A percentile compares a stretch with the other conserved stretches of the same genome.
Evolutionary conservation across 192 early-diverging fungal species (phyloP).

Genomic region (Pilobolus umbonatus): DNA sequence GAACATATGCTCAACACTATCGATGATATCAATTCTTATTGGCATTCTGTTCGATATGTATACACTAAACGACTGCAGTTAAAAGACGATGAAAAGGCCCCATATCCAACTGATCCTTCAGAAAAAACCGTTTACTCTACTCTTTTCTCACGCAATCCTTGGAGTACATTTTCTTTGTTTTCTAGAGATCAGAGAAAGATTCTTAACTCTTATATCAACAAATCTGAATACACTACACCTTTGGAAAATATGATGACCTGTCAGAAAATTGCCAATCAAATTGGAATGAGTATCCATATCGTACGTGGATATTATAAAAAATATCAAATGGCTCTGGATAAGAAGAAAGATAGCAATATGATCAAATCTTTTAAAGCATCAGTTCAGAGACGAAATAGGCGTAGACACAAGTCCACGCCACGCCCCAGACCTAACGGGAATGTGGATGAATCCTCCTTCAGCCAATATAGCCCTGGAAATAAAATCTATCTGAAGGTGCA

Average conservation of each 20-base stretch:
- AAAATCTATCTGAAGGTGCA: not conserved
- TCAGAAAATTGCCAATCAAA: not conserved
- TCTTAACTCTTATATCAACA: not conserved
- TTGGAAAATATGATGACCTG: not conserved
- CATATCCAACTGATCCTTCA: not conserved
- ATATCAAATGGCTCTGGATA: not conserved
- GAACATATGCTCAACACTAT: not conserved
- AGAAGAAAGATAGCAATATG: not conserved
- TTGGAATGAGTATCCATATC: not conserved
- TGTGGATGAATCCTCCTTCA: too few species aligned
- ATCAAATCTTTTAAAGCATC: not conserved
- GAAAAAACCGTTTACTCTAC: not conserved
- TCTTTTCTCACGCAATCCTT: conserved; percentile 2
- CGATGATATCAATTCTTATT: not conserved
- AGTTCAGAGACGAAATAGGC: not conserved
- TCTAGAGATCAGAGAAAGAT: not conserved
- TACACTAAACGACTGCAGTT: not conserved
- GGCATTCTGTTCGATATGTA: conserved; percentile 6
- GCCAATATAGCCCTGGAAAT: not conserved
- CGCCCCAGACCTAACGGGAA: too few species aligned
- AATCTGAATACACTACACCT: conserved; percentile 10
- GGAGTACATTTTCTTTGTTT: conserved; percentile 2
- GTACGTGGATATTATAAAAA: conserved; percentile 15
- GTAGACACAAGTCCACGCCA: too few species aligned
- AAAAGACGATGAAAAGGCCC: not conserved